phyloP scores from a whole-genome alignment of 2,329 filamentous ascomycete genomes.

The Dendryphion nanum region DNA sequence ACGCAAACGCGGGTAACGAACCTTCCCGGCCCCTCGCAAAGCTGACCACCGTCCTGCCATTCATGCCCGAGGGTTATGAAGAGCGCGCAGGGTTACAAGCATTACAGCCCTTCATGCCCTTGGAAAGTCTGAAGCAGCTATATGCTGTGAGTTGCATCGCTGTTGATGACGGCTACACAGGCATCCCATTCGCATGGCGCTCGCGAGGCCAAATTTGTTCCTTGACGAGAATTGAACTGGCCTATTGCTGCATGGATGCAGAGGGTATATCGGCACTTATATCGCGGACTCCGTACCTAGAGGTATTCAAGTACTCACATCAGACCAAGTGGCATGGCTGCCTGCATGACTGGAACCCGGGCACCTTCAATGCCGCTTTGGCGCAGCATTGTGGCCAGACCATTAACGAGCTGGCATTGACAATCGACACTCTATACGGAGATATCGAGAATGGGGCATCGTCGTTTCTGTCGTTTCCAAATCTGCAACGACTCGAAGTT shows the following conservation, averaged over 20 bases:
- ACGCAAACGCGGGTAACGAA: neutral
- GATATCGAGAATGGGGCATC: constrained; percentile 32
- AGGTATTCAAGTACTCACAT: constrained; percentile 33
- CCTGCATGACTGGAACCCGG: constrained; percentile 33
- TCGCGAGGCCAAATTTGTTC: constrained; percentile 16
- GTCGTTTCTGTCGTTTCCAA: constrained; percentile 24
- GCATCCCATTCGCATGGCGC: constrained; percentile 28
- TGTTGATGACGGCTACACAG: constrained; percentile 30
- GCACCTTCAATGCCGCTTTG: constrained; percentile 26
- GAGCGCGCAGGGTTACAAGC: constrained; percentile 25
- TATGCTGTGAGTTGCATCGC: constrained; percentile 32
- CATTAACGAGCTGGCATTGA: constrained; percentile 29
- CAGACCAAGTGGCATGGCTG: constrained; percentile 34
- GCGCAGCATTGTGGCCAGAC: constrained; percentile 21
- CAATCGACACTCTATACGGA: constrained; percentile 30
- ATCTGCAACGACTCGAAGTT: constrained; percentile 25
- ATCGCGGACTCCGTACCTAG: constrained; percentile 22
- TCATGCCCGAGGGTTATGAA: constrained; percentile 29
- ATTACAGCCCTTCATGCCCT: constrained; percentile 26
- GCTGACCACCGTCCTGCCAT: constrained; percentile 29
- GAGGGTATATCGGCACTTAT: constrained; percentile 22
- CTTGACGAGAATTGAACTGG: constrained; percentile 29
- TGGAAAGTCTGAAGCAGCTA: constrained; percentile 24
- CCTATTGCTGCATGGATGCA: constrained; percentile 32
- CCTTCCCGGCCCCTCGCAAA: constrained; percentile 12